Evolutionary conservation across 1,284 basidiomycete species (phyloP).

Genomic region (Tilletiaria anomala): DNA sequence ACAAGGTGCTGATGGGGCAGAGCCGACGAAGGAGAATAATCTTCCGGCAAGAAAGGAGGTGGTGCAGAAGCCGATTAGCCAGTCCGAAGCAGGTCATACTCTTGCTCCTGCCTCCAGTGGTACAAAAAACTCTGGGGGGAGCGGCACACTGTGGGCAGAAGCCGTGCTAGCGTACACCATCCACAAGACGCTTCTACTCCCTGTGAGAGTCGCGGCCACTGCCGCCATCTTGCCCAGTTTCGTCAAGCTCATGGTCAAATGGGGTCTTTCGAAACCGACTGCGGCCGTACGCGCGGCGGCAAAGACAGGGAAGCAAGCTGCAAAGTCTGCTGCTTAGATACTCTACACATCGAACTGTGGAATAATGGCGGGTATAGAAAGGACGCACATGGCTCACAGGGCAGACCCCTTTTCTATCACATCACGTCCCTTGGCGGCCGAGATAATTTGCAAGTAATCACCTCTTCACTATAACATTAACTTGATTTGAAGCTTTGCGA

Average conservation of each 20-base stretch:
- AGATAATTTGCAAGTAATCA: too few species aligned
- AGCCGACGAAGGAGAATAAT: not conserved
- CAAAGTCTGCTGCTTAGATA: too few species aligned
- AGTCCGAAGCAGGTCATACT: not conserved
- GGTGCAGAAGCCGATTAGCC: too few species aligned
- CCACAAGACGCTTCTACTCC: slow-evolving; percentile 88
- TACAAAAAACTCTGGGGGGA: slow-evolving; percentile 2
- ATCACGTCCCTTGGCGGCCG: too few species aligned
- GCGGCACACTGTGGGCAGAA: slow-evolving; percentile 61
- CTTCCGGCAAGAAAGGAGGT: not conserved
- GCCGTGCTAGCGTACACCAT: slow-evolving; percentile 80
- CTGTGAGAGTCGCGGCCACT: slow-evolving; percentile 73
- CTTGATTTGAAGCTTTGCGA: too few species aligned
- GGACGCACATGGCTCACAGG: too few species aligned
- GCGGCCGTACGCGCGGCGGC: slow-evolving; percentile 1
- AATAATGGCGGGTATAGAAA: too few species aligned
- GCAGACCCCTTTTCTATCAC: too few species aligned
- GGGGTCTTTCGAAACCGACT: slow-evolving; percentile 43
- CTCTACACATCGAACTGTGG: too few species aligned
- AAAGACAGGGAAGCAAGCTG: too few species aligned
- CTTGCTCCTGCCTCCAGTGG: not conserved
- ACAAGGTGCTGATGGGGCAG: slow-evolving; percentile 4
- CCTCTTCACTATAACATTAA: too few species aligned
- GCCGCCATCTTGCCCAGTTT: slow-evolving; percentile 71
- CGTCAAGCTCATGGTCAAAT: slow-evolving; percentile 58